A percentile compares a stretch with the other conserved stretches of the same genome.
phyloP scores from a whole-genome alignment of 1,284 basidiomycete species.

The Puccinia polysora region DNA sequence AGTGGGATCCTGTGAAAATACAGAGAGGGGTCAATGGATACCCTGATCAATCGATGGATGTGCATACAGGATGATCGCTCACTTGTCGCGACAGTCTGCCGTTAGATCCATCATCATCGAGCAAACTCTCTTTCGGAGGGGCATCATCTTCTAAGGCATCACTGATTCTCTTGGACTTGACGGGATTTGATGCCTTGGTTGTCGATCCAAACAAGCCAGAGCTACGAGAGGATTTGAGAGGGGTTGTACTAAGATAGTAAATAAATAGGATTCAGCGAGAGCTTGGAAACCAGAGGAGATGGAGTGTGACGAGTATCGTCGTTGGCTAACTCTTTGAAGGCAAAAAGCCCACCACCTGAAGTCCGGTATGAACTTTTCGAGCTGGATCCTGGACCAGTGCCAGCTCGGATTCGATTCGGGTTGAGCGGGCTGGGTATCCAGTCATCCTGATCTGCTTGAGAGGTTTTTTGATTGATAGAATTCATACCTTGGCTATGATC shows the following conservation, averaged over 20 bases:
- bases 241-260: conserved; percentile 8
- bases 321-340: conserved; percentile 31
- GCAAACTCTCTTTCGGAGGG: conserved; percentile 29
- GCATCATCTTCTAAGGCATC: conserved; percentile 40
- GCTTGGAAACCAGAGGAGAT: neutral
- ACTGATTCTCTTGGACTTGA: conserved; percentile 30
- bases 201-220: conserved; percentile 33
- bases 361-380: conserved; percentile 18
- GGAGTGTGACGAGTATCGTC: neutral
- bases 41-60: neutral
- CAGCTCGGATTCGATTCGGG: conserved; percentile 9
- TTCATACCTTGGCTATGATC: conserved; percentile 19
- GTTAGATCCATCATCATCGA: conserved; percentile 8
- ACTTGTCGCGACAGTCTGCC: conserved; percentile 16
- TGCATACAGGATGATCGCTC: neutral
- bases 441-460: conserved; percentile 17
- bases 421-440: conserved; percentile 25
- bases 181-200: conserved; percentile 9
- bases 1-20: conserved; percentile 7
- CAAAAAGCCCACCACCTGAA: conserved; percentile 30
- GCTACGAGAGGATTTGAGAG: conserved; percentile 29
- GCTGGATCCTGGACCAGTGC: conserved; percentile 14
- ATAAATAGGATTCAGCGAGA: neutral
- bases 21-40: neutral
- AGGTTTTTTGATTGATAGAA: neutral